Evolutionary conservation across 345 rosid genomes (phyloP).

Genomic region (Boechera stricta): DNA sequence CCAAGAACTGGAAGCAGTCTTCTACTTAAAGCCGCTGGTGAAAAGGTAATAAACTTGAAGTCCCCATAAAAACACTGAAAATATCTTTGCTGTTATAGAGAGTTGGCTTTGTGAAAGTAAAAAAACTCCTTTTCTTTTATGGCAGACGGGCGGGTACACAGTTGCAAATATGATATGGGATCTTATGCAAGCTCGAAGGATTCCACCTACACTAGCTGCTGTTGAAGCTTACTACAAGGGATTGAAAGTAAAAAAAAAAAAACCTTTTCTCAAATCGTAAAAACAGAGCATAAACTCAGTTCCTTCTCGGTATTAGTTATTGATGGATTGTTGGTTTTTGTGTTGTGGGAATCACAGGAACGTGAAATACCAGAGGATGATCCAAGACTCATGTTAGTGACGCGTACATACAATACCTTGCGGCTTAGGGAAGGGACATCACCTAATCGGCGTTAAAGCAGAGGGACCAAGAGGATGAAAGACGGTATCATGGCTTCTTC

Average conservation of each 20-base stretch:
- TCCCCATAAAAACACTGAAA: background rate
- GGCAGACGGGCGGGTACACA: constrained; percentile 86
- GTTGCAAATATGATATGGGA: constrained; percentile 92
- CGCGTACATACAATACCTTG: constrained; percentile 53
- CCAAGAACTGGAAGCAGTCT: constrained; percentile 72
- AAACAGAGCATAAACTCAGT: background rate
- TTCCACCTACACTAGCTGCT: constrained; percentile 52
- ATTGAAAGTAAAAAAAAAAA: constrained; percentile 58
- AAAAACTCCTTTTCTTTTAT: background rate
- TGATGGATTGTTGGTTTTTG: constrained; percentile 12
- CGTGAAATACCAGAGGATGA: constrained; percentile 85
- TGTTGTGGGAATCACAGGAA: constrained; percentile 52
- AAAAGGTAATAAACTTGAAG: constrained; percentile 63
- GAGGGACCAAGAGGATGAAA: background rate
- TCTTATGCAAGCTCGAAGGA: constrained; percentile 73
- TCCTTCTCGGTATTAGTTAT: constrained; percentile 4
- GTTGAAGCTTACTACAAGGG: constrained; percentile 91
- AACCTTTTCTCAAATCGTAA: constrained; percentile 6
- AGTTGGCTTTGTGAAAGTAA: constrained; percentile 10
- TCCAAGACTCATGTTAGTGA: constrained; percentile 65
- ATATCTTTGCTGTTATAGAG: background rate
- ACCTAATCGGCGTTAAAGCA: constrained; percentile 27
- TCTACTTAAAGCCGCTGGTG: constrained; percentile 81
- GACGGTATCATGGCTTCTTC: background rate
- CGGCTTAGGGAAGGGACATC: constrained; percentile 50